These are phyloP conservation scores for Blepharisma japonicum DNA, from an alignment of 73 alveolate species.

Conservation along the genomic window DNA sequence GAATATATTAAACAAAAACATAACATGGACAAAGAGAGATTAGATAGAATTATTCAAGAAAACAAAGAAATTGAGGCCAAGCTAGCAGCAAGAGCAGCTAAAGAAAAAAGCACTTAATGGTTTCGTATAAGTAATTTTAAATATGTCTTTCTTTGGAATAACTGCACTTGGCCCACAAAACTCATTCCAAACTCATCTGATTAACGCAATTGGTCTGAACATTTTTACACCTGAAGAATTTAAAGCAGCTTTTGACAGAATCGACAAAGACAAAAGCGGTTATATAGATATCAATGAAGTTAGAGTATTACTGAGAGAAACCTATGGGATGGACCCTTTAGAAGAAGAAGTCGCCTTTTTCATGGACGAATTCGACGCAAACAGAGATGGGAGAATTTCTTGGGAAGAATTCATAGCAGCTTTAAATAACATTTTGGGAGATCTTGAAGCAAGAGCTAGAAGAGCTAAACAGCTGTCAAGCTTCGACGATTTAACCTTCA, in stretches of 20 bases:
- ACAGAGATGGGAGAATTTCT: constrained; percentile 60
- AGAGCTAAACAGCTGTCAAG: constrained; percentile 52
- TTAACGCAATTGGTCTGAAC: constrained; percentile 59
- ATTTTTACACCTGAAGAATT: constrained; percentile 64
- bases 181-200: constrained; percentile 53
- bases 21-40: background rate
- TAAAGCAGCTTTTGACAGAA: constrained; percentile 47
- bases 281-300: constrained; percentile 64
- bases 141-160: constrained; percentile 77
- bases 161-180: constrained; percentile 71
- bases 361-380: constrained; percentile 68
- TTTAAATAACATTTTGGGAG: constrained; percentile 44
- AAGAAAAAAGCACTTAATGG: background rate
- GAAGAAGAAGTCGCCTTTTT: constrained; percentile 71
- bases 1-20: background rate
- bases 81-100: background rate
- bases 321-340: constrained; percentile 75
- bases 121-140: no score
- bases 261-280: constrained; percentile 69
- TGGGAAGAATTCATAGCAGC: constrained; percentile 72
- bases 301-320: constrained; percentile 51
- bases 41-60: background rate
- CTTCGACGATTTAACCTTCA: constrained; percentile 50
- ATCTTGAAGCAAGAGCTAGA: constrained; percentile 57
- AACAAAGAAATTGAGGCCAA: constrained; percentile 10